Conservation (phyloP, 2,329 filamentous ascomycete genomes). For the Exophiala bonariae region DNA sequence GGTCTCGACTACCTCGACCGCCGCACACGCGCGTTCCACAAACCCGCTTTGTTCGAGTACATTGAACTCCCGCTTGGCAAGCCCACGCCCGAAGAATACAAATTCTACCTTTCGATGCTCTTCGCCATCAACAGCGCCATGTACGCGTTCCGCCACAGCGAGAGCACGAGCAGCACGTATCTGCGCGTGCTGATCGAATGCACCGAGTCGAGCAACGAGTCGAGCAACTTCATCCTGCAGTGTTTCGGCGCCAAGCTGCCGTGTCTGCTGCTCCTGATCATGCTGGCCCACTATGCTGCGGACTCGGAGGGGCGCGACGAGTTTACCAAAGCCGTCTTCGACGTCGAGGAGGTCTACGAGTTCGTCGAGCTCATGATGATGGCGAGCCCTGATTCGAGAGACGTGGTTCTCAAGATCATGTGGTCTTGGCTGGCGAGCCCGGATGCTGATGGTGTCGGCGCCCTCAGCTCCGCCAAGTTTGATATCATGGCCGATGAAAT, state of each 20-base stretch:
- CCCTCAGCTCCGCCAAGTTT: too few species aligned
- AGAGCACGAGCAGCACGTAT: background rate
- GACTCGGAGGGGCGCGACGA: background rate
- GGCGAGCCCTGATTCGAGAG: conserved; percentile 3
- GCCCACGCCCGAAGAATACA: conserved; percentile 1
- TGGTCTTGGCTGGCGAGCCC: conserved; percentile 5
- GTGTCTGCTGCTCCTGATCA: conserved; percentile 9
- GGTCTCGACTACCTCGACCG: background rate
- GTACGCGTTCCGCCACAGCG: conserved; percentile 9
- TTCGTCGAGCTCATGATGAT: conserved; percentile 13
- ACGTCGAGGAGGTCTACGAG: conserved; percentile 12
- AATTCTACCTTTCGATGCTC: conserved; percentile 8
- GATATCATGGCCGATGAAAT: too few species aligned
- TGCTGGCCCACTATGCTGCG: conserved; percentile 12
- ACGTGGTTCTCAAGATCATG: background rate
- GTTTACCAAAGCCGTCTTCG: background rate
- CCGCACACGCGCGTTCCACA: conserved; percentile 2
- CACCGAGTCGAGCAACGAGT: conserved; percentile 5
- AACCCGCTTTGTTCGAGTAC: conserved; percentile 6
- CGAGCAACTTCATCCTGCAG: conserved; percentile 4
- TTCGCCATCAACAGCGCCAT: conserved; percentile 7
- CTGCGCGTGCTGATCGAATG: background rate
- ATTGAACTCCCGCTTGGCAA: conserved; percentile 1
- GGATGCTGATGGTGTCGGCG: too few species aligned
- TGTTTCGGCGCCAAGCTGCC: conserved; percentile 9